A percentile compares a stretch with the other conserved stretches of the same genome.
Conservation (phyloP, 768 basidiomycete genomes). For the Gymnopilus dilepis region DNA sequence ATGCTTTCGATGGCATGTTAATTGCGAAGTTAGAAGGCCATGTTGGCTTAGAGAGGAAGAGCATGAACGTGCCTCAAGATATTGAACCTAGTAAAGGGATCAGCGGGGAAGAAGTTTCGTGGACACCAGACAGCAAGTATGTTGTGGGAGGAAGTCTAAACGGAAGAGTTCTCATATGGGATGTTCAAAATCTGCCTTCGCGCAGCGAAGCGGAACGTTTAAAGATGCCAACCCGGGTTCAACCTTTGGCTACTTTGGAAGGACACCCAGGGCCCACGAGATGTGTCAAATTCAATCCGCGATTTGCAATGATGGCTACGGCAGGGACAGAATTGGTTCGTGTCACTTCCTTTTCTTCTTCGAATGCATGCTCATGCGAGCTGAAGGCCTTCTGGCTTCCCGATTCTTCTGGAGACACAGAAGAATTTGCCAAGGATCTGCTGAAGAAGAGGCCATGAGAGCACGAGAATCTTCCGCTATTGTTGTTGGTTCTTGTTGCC, state of each 20-base stretch:
- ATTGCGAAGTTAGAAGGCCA: constrained; percentile 88
- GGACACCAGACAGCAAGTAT: constrained; percentile 95
- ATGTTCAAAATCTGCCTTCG: constrained; percentile 67
- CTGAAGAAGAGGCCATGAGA: constrained; percentile 52
- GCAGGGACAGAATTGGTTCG: constrained; percentile 80
- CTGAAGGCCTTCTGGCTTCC: constrained; percentile 50
- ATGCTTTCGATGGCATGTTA: constrained; percentile 86
- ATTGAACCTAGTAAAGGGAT: constrained; percentile 78
- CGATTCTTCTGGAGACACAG: constrained; percentile 68
- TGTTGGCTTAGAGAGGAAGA: constrained; percentile 79
- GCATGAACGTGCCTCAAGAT: constrained; percentile 47
- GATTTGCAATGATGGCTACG: constrained; percentile 84
- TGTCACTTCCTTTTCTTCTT: constrained; percentile 4
- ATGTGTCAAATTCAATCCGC: constrained; percentile 90
- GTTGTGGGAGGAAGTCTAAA: constrained; percentile 85
- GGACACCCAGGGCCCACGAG: constrained; percentile 86
- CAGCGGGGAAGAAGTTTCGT: constrained; percentile 92
- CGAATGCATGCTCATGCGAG: constrained; percentile 2
- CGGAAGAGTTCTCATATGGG: constrained; percentile 89
- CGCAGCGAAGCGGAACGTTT: constrained; percentile 60
- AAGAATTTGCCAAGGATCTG: constrained; percentile 73
- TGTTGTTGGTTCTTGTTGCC: neutral
- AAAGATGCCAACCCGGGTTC: constrained; percentile 51
- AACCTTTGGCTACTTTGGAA: constrained; percentile 55
- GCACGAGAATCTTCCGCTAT: constrained; percentile 7